Evolutionary conservation across 176 grass and related monocot species (phyloP), one percentile per base, ranked within the genome.

Genomic region (Otatea glauca): DNA sequence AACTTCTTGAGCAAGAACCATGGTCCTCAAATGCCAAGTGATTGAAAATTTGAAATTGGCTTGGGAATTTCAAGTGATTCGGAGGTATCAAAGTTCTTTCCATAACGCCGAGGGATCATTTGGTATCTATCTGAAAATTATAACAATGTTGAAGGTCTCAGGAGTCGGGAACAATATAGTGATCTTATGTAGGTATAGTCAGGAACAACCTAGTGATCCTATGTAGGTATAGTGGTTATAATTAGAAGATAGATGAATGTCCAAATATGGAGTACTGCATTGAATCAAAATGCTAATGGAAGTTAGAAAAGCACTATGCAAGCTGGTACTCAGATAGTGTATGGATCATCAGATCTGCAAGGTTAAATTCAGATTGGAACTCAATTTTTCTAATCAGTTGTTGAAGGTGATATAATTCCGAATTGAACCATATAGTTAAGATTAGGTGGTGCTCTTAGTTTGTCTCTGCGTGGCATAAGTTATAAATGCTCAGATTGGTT

Each of bases 371-470:
- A 62, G 10, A 62, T 61, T 62, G 60, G 14, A 63, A 15, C 24
- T 63, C 2, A 29, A 14, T 15, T 63, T 63, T 63, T 29, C n/a
- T 55, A 35, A 55, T 78, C 42, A 63, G 64, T 9, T 65, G 45
- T 48, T 78, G 24, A 65, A 65, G 76, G 27, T 29, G 42, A 12
- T 78, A 78, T 14, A 34, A 34, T 48, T 78, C 16, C 16, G 32
- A 17, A 65, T 65, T 65, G 24, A 48, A 78, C 44, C 8, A 45
- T 35, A 43, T 32, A 78, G 14, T 78, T 78, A 78, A 78, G 41
- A 65, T 47, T 64, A 64, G 15, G 76, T 21, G 42, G 58, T 78
- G 20, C 41, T 34, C 9, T 78, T 47, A 32, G 56, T 47, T 29
- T 78, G 18, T 37, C 8, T 1, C 11, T 63, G 12, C 8, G 53